phyloP scores from a whole-genome alignment of 2,329 filamentous ascomycete genomes.

The Fusarium pseudocircinatum region DNA sequence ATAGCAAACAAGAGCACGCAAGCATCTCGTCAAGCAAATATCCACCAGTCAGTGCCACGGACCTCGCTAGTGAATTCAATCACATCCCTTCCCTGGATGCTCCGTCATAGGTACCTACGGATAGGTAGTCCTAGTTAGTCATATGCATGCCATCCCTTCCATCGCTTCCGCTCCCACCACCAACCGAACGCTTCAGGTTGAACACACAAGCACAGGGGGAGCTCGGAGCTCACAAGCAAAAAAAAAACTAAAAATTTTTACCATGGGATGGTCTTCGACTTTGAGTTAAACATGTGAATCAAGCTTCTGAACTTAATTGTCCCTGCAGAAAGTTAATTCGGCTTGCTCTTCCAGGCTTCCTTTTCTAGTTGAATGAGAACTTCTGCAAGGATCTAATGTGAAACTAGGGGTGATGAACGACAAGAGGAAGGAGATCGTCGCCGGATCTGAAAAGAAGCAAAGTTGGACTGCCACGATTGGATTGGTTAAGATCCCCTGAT shows the following conservation, averaged over 20 bases:
- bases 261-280: not conserved
- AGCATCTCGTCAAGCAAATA: constrained; percentile 20
- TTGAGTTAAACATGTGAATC: not conserved
- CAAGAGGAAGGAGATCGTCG: constrained; percentile 29
- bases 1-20: constrained; percentile 12
- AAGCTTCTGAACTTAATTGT: not conserved
- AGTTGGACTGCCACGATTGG: constrained; percentile 5
- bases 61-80: constrained; percentile 4
- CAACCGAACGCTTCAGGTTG: constrained; percentile 24
- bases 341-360: constrained; percentile 1
- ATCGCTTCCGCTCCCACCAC: constrained; percentile 7
- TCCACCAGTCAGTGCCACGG: constrained; percentile 25
- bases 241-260: not conserved
- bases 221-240: not conserved
- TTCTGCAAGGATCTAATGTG: not conserved
- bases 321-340: constrained; percentile 1
- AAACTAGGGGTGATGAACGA: constrained; percentile 4
- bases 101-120: not conserved
- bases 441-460: constrained; percentile 28
- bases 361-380: not conserved
- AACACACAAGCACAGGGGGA: constrained; percentile 1
- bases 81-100: not conserved
- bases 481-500: constrained; percentile 13
- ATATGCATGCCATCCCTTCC: constrained; percentile 27
- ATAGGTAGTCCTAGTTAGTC: not conserved